phyloP scores from a whole-genome alignment of 164 flowering plant genomes.

The Vitis rotundifolia region DNA sequence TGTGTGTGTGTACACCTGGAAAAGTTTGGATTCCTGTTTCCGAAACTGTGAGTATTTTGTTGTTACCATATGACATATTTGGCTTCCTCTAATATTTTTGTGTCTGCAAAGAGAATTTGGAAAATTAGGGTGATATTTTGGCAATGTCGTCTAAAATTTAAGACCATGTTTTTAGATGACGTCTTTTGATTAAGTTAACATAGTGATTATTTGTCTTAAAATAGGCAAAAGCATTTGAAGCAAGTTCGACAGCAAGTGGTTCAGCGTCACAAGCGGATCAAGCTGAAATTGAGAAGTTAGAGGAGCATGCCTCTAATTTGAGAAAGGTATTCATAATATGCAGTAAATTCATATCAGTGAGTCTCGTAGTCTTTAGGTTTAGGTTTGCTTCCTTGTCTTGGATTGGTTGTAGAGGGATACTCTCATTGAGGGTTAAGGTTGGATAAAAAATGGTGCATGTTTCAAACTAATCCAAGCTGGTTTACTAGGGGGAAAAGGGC shows the following conservation, averaged over 20 bases:
- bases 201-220: background rate
- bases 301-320: slow-evolving; percentile 54
- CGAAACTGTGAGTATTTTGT: too few relatives aligned
- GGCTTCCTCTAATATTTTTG: too few relatives aligned
- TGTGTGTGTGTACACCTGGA: too few relatives aligned
- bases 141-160: too few relatives aligned
- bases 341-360: background rate
- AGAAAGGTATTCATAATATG: slow-evolving; percentile 51
- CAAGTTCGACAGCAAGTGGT: slow-evolving; percentile 19
- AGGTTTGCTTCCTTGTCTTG: background rate
- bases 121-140: too few relatives aligned
- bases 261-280: slow-evolving; percentile 38
- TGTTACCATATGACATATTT: too few relatives aligned
- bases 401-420: background rate
- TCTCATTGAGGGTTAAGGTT: background rate
- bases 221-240: slow-evolving; percentile 54
- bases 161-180: background rate
- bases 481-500: too few relatives aligned
- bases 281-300: slow-evolving; percentile 59
- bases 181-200: background rate
- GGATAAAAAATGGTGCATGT: too few relatives aligned
- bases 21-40: too few relatives aligned
- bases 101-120: too few relatives aligned
- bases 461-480: too few relatives aligned
- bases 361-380: background rate